Evolutionary conservation across 345 rosid genomes (phyloP), one percentile per base, ranked within the genome.

Genomic region (Salix suchowensis): DNA sequence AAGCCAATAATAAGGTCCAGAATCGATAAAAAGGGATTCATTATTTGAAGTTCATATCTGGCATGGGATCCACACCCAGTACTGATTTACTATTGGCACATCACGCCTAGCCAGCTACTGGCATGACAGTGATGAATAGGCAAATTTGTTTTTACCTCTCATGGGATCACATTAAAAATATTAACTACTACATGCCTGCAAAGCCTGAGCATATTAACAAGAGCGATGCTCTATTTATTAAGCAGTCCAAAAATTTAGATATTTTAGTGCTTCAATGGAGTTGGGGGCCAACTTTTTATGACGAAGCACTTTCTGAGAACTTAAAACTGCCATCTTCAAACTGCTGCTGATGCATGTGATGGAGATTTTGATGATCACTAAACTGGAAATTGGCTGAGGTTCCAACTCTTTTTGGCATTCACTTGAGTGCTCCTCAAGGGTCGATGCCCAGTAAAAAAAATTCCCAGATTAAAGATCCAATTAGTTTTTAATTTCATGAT

Each of bases 21-120:
- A 32, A 50, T 5, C 2, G 39, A 71, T 19, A 71, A 23, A 34
- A 72, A 60, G 36, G 32, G 19, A 32, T 58, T 58, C 28, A n/a
- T 58, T 0, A 58, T 58, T 23, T 23, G 28, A 30, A 30, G 69
- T 21, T 64, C 58, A 6, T 26, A 24, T 64, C 46, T 71, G 73
- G 72, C 79, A 72, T 72, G 84, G 81, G 81, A 55, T 83, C 78
- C 71, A 76, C 71, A 76, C 70, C 23, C 16, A 0, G 52, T 24
- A 72, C 36, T 23, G 30, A 16, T 58, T 58, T n/a, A n/a, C 62
- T 58, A 3, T 1, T 58, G 28, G 14, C 62, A n/a, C 62, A n/a
- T n/a, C 62, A 55, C 24, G 58, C 62, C 28, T n/a, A 9, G 14
- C 28, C 23, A 23, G 15, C 28, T n/a, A 23, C 62, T 58, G 26